phyloP scores from a whole-genome alignment of 108 stramenopile genomes.

The Conticribra guillardii region DNA sequence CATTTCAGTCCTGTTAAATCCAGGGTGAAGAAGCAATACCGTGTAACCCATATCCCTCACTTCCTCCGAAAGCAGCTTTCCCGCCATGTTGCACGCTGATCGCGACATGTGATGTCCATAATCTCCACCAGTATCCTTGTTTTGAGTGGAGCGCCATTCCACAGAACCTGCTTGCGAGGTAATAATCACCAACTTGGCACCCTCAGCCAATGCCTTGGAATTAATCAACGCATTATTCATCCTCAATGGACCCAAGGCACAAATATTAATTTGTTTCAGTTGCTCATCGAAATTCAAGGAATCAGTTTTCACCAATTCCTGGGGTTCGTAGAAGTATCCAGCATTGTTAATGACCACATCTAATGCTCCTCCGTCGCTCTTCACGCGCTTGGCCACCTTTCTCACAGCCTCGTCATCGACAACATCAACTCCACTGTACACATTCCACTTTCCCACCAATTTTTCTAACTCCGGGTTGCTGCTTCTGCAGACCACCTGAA shows the following conservation, averaged over 20 bases:
- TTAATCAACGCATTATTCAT: slow-evolving; percentile 77
- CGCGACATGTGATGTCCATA: slow-evolving; percentile 95
- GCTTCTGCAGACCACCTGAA: slow-evolving; percentile 64
- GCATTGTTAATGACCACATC: slow-evolving; percentile 90
- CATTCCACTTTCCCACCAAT: slow-evolving; percentile 71
- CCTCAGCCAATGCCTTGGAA: slow-evolving; percentile 64
- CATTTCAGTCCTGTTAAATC: slow-evolving; percentile 94
- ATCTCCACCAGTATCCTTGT: slow-evolving; percentile 78
- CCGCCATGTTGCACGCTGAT: slow-evolving; percentile 91
- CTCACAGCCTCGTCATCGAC: slow-evolving; percentile 72
- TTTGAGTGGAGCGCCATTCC: slow-evolving; percentile 84
- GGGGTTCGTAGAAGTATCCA: slow-evolving; percentile 87
- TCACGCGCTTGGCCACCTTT: slow-evolving; percentile 68
- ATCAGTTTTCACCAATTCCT: slow-evolving; percentile 71
- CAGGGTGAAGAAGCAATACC: slow-evolving; percentile 86
- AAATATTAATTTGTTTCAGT: slow-evolving; percentile 89
- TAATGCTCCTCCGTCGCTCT: slow-evolving; percentile 67
- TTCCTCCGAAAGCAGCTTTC: slow-evolving; percentile 79
- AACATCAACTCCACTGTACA: slow-evolving; percentile 86
- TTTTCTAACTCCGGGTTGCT: slow-evolving; percentile 61
- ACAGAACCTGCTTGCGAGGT: slow-evolving; percentile 91
- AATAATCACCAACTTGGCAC: slow-evolving; percentile 83
- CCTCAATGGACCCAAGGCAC: slow-evolving; percentile 87
- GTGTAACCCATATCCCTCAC: slow-evolving; percentile 78
- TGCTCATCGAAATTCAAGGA: slow-evolving; percentile 87